Base-by-base conservation (phyloP, 1,139 yeast species). In the Yamadazyma atlantica region DNA sequence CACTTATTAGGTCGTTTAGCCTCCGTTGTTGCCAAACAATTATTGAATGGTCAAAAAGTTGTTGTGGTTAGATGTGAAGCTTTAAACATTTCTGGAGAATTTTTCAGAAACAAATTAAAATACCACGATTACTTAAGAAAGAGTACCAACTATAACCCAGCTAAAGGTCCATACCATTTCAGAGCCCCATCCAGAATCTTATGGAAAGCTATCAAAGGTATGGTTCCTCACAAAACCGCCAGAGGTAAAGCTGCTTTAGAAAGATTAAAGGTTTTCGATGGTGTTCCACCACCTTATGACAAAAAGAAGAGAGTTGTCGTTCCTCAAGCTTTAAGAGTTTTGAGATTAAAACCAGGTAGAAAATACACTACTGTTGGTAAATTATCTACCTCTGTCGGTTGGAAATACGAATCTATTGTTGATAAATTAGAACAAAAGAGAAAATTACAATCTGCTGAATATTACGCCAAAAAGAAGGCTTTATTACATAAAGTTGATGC, bases 1-100 rank as follows among this genome's bases (percentile, higher is more conserved):
- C 99, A 92, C 78, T 86, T 92, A 69, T 85, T 92, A 72, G 99
- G 99, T 76, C 97, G 99, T 82, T 88, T 92, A 73, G 98, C 98
- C 62, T 88, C 97, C 62, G 85, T 84, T 66, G 90, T 92, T 68
- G 96, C 99, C 73, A 92, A 92, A 85, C 97, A 92, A 81, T 75
- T 92, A 63, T 85, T 92, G 72, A 85, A 86, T 78, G 99, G 99
- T 62, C 97, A 94, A 82, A 87, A 89, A 78, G 81, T 92, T 68
- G 96, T 90, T 62, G 84, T 92, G 62, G 98, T 92, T 69, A 88
- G 99, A 81, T 80, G 92, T 70, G 98, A 92, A 81, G 88, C 92
- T 62, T 82, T 92, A 73, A 92, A 94, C 92, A 89, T 92, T 73
- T 88, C 97, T 65, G 98, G 98, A 73, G 97, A 92, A 78, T 89